phyloP scores from a whole-genome alignment of 2,329 filamentous ascomycete species.

The Penicillium hesseltinei region DNA sequence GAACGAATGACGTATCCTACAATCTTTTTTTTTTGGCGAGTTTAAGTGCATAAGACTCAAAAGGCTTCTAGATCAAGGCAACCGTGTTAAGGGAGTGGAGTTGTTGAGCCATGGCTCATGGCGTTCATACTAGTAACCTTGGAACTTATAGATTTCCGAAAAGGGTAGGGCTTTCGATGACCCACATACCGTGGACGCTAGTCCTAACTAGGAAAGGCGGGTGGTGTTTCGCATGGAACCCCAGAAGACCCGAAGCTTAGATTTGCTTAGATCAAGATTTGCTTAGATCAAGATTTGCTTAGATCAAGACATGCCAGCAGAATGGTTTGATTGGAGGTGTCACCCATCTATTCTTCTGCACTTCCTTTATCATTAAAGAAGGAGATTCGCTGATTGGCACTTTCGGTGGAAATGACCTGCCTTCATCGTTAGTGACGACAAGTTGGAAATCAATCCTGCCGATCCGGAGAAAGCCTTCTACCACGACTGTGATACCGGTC shows the following conservation, averaged over 20 bases:
- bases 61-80: background rate
- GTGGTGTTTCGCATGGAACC: background rate
- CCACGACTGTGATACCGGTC: background rate
- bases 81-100: background rate
- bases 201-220: background rate
- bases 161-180: background rate
- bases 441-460: background rate
- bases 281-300: too few species aligned
- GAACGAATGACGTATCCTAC: background rate
- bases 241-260: background rate
- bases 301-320: too few species aligned
- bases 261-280: background rate
- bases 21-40: background rate
- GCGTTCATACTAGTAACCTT: background rate
- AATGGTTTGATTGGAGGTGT: too few species aligned
- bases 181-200: background rate
- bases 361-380: too few species aligned
- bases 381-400: too few species aligned
- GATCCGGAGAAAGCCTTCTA: slow-evolving; percentile 3
- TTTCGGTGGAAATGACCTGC: too few species aligned
- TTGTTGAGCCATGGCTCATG: background rate
- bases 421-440: too few species aligned
- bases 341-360: too few species aligned
- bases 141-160: background rate
- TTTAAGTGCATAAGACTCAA: background rate